A percentile compares a stretch with the other conserved stretches of the same genome.
Evolutionary conservation across 352 stramenopile genomes (phyloP).

Genomic region (Phytopythium aichiense): DNA sequence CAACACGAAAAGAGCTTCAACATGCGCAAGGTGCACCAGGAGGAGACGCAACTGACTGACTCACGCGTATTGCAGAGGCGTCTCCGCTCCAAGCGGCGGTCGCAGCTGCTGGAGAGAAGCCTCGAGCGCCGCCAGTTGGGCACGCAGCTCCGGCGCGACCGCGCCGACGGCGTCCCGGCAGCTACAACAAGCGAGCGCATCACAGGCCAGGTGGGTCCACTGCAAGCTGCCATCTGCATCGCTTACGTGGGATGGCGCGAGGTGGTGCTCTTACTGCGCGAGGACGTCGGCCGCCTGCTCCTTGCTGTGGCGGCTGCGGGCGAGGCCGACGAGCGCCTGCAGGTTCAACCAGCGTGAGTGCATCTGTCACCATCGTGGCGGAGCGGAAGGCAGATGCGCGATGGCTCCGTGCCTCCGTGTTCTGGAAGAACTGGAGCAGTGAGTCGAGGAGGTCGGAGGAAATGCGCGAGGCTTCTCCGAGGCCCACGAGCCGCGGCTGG

Average conservation of each 20-base stretch:
- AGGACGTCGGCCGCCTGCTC: conserved; percentile 3
- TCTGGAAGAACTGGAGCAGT: conserved; percentile 1
- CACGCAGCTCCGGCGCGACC: conserved; percentile 3
- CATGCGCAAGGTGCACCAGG: neutral
- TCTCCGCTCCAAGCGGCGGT: neutral
- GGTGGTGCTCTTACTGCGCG: conserved; percentile 1
- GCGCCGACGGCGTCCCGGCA: conserved; percentile 4
- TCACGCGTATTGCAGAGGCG: neutral
- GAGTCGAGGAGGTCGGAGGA: neutral
- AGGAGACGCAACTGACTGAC: too few species aligned
- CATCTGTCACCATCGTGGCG: neutral
- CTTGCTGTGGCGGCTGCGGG: neutral
- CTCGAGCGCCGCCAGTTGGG: conserved; percentile 5
- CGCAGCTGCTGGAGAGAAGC: conserved; percentile 1
- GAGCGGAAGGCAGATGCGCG: neutral
- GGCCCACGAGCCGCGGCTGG: neutral
- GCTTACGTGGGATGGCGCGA: too few species aligned
- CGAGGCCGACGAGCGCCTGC: neutral
- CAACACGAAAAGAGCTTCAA: neutral
- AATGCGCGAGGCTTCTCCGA: neutral
- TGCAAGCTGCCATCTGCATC: neutral
- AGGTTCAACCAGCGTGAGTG: neutral
- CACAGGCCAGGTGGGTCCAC: neutral
- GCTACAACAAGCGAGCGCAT: neutral
- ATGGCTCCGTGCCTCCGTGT: neutral